Conservation (phyloP, 164 flowering plant genomes). For the Akebia trifoliata region DNA sequence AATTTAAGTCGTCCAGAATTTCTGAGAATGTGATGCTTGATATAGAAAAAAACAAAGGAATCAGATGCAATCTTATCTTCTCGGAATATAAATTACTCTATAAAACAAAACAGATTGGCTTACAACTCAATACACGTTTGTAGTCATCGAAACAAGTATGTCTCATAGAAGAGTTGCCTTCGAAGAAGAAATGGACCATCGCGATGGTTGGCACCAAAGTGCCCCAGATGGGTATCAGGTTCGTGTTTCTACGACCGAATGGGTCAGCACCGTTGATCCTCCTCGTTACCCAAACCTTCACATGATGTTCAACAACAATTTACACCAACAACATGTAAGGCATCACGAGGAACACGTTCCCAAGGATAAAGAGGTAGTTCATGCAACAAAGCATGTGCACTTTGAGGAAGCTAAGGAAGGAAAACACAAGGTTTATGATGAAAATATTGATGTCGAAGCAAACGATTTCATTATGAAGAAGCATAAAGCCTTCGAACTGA, state of each 20-base stretch:
- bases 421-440: not conserved
- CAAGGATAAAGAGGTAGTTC: not conserved
- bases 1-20: too few species aligned
- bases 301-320: not conserved
- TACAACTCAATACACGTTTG: too few species aligned
- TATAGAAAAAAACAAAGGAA: not conserved
- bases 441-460: constrained; percentile 14
- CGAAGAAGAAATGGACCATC: not conserved
- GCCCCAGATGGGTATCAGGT: constrained; percentile 23
- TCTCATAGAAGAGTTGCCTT: not conserved
- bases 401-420: not conserved
- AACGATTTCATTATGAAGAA: constrained; percentile 7
- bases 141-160: not conserved
- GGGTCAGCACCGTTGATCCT: constrained; percentile 16
- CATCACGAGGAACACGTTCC: not conserved
- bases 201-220: not conserved
- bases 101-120: constrained; percentile 4
- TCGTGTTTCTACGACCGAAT: constrained; percentile 22
- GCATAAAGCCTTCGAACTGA: constrained; percentile 11
- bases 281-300: constrained; percentile 33
- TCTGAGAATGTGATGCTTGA: constrained; percentile 13
- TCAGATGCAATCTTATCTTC: constrained; percentile 10
- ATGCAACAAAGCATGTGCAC: constrained; percentile 10
- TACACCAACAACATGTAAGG: not conserved
- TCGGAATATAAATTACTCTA: not conserved